Evolutionary conservation across 345 rosid genomes (phyloP).

Genomic region (Excoecaria agallocha): DNA sequence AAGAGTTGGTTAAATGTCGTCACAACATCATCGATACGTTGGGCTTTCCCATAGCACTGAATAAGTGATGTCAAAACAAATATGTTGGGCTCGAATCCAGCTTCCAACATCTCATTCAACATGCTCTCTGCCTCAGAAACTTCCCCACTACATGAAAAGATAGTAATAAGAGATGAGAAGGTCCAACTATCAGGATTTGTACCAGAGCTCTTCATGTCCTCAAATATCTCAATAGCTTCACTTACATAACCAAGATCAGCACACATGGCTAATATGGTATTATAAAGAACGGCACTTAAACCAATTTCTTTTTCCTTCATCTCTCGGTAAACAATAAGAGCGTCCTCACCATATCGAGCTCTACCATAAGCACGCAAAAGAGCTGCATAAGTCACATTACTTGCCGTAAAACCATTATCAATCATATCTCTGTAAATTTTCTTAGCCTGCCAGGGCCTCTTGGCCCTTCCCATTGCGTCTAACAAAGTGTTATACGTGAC

Average conservation of each 20-base stretch:
- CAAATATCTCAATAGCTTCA: constrained; percentile 66
- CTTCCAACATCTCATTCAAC: constrained; percentile 70
- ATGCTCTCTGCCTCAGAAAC: constrained; percentile 77
- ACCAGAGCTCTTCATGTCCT: constrained; percentile 61
- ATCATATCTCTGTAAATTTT: constrained; percentile 63
- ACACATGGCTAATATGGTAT: constrained; percentile 81
- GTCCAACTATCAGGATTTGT: constrained; percentile 87
- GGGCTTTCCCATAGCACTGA: constrained; percentile 92
- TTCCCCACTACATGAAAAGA: constrained; percentile 69
- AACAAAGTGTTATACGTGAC: constrained; percentile 64
- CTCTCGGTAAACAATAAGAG: constrained; percentile 59
- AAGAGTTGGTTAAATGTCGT: constrained; percentile 50
- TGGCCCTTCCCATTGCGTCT: constrained; percentile 91
- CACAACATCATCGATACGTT: constrained; percentile 70
- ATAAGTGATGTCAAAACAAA: constrained; percentile 82
- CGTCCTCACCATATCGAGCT: constrained; percentile 76
- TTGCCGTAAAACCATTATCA: constrained; percentile 57
- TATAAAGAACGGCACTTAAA: constrained; percentile 64
- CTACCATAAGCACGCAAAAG: constrained; percentile 79
- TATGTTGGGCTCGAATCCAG: constrained; percentile 77
- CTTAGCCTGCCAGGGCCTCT: constrained; percentile 94
- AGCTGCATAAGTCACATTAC: constrained; percentile 59
- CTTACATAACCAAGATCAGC: constrained; percentile 73
- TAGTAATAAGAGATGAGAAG: constrained; percentile 79
- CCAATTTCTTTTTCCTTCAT: constrained; percentile 74